phyloP scores from a whole-genome alignment of 2,329 filamentous ascomycete species.

The Aschersonia sp. region DNA sequence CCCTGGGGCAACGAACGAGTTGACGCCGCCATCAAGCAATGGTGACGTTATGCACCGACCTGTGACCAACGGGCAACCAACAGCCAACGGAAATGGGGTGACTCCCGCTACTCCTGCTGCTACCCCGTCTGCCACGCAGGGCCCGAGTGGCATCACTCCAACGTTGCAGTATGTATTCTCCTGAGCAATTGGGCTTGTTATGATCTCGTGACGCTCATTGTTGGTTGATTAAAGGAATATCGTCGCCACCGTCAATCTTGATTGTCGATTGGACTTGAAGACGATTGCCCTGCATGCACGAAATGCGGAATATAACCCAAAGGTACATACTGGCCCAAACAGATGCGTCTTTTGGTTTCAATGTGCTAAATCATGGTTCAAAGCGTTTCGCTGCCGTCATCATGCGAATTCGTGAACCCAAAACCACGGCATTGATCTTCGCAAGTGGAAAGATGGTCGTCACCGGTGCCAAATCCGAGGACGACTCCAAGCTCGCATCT shows the following conservation, averaged over 20 bases:
- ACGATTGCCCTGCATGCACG: constrained; percentile 95
- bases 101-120: constrained; percentile 82
- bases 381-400: constrained; percentile 98
- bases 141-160: constrained; percentile 79
- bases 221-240: constrained; percentile 63
- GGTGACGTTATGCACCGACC: constrained; percentile 34
- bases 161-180: constrained; percentile 84
- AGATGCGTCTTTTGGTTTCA: not conserved
- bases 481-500: constrained; percentile 91
- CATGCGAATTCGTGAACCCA: constrained; percentile 98
- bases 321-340: constrained; percentile 44
- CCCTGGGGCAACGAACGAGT: constrained; percentile 66
- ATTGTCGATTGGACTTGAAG: constrained; percentile 95
- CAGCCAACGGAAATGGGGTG: constrained; percentile 60
- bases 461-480: constrained; percentile 93
- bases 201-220: constrained; percentile 38
- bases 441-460: constrained; percentile 99
- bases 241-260: constrained; percentile 95
- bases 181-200: constrained; percentile 13
- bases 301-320: constrained; percentile 97
- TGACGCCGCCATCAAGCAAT: constrained; percentile 67
- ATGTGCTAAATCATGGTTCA: constrained; percentile 3
- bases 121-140: constrained; percentile 69
- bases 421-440: constrained; percentile 96
- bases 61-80: constrained; percentile 34